Percentiles rank a stretch among this genome's conserved stretches.
phyloP scores from a whole-genome alignment of 2,329 filamentous ascomycete species.

The Fusarium xylarioides region DNA sequence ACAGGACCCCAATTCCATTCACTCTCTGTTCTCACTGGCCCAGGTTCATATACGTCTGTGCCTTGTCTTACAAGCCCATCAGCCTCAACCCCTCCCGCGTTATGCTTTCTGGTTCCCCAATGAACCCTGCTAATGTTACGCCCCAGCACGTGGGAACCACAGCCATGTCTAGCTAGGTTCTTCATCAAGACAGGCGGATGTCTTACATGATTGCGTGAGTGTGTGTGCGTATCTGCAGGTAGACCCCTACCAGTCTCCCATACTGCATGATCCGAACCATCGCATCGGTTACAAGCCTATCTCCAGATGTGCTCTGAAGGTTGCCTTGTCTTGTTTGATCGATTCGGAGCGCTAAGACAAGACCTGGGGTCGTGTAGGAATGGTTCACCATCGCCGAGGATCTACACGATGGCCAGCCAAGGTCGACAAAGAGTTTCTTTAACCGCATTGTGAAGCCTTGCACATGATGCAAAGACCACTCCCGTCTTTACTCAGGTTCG shows the following conservation, averaged over 20 bases:
- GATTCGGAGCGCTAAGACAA: not conserved
- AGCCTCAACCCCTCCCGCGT: not conserved
- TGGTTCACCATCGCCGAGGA: not conserved
- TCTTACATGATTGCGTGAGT: conserved; percentile 15
- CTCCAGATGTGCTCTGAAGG: not conserved
- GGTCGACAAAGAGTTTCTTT: not conserved
- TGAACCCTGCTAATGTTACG: not conserved
- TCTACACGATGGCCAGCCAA: not conserved
- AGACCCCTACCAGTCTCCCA: conserved; percentile 14
- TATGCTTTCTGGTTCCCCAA: not conserved
- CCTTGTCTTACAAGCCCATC: not conserved
- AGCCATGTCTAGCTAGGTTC: conserved; percentile 1
- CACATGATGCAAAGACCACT: conserved; percentile 40
- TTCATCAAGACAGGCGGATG: conserved; percentile 9
- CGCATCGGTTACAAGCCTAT: not conserved
- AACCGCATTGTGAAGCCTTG: not conserved
- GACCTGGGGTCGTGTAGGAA: not conserved
- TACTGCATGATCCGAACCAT: conserved; percentile 16
- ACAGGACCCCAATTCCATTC: not conserved
- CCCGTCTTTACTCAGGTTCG: conserved; percentile 27
- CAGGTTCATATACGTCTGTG: not conserved
- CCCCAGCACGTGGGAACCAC: conserved; percentile 20
- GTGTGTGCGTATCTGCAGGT: conserved; percentile 1
- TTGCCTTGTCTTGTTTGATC: not conserved
- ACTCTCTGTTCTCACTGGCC: not conserved